phyloP scores from a whole-genome alignment of 768 basidiomycete species.

The Pleurotus pulmonarius region DNA sequence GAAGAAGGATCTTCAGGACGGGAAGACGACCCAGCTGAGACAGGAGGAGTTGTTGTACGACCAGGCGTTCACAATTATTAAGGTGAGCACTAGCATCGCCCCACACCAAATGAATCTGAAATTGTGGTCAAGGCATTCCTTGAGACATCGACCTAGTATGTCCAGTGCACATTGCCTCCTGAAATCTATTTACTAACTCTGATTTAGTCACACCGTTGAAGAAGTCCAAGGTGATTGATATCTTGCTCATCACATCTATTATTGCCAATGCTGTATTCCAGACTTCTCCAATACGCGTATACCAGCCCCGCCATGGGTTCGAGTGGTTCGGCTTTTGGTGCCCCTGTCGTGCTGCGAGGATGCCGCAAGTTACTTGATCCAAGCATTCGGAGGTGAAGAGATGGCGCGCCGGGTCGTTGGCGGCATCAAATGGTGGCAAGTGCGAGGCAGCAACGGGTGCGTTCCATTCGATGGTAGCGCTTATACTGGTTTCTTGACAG shows the following conservation, averaged over 20 bases:
- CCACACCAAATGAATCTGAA: slow-evolving; percentile 2
- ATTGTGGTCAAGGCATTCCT: slow-evolving; percentile 60
- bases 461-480: slow-evolving; percentile 13
- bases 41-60: slow-evolving; percentile 81
- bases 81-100: slow-evolving; percentile 35
- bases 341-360: slow-evolving; percentile 74
- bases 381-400: slow-evolving; percentile 82
- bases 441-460: slow-evolving; percentile 77
- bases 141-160: slow-evolving; percentile 65
- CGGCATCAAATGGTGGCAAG: slow-evolving; percentile 98
- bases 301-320: slow-evolving; percentile 82
- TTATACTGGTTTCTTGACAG: slow-evolving; percentile 8
- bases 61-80: slow-evolving; percentile 71
- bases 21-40: slow-evolving; percentile 44
- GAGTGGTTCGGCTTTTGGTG: slow-evolving; percentile 64
- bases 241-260: background rate
- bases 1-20: slow-evolving; percentile 37
- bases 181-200: background rate
- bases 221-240: slow-evolving; percentile 57
- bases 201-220: slow-evolving; percentile 75
- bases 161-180: slow-evolving; percentile 7
- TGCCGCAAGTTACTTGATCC: slow-evolving; percentile 69
- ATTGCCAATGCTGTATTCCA: slow-evolving; percentile 11
- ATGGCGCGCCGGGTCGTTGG: slow-evolving; percentile 69
- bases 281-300: slow-evolving; percentile 78